A percentile compares a stretch with the other conserved stretches of the same genome.
Conservation (phyloP, 305 asterid genomes). For the Fraxinus baroniana region DNA sequence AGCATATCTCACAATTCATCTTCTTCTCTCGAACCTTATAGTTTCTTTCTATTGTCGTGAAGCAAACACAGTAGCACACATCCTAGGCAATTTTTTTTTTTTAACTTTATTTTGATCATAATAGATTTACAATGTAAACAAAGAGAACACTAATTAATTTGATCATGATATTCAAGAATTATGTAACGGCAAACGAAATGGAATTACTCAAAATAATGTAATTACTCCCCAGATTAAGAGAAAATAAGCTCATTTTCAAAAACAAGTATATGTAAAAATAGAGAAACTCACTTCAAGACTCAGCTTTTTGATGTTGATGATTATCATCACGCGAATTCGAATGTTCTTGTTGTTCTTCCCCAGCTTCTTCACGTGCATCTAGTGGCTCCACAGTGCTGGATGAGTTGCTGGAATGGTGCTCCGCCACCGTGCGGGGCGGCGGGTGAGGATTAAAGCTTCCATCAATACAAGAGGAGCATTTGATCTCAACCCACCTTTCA, state of each 20-base stretch:
- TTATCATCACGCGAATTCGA: neutral
- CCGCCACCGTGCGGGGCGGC: constrained; percentile 32
- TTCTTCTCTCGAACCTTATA: too few relatives aligned
- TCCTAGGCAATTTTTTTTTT: too few relatives aligned
- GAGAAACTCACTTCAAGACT: constrained; percentile 25
- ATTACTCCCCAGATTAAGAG: neutral
- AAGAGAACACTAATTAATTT: neutral
- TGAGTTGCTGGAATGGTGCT: constrained; percentile 27
- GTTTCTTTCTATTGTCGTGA: too few relatives aligned
- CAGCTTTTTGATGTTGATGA: constrained; percentile 34
- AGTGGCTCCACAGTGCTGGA: constrained; percentile 22
- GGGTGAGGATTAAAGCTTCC: constrained; percentile 52
- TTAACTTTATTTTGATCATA: neutral
- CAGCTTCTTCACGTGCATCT: constrained; percentile 26
- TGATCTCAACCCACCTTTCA: constrained; percentile 66
- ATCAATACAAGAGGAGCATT: constrained; percentile 66
- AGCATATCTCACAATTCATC: too few relatives aligned
- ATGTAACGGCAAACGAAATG: neutral
- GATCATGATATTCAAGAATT: neutral
- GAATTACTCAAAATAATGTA: neutral
- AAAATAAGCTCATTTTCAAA: neutral
- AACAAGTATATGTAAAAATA: neutral
- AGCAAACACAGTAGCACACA: too few relatives aligned
- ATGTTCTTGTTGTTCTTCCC: constrained; percentile 33
- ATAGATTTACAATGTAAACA: neutral